These are phyloP conservation scores for Diaporthe ilicicola DNA, from an alignment of 2,329 filamentous ascomycete genomes.

Conservation along the genomic window DNA sequence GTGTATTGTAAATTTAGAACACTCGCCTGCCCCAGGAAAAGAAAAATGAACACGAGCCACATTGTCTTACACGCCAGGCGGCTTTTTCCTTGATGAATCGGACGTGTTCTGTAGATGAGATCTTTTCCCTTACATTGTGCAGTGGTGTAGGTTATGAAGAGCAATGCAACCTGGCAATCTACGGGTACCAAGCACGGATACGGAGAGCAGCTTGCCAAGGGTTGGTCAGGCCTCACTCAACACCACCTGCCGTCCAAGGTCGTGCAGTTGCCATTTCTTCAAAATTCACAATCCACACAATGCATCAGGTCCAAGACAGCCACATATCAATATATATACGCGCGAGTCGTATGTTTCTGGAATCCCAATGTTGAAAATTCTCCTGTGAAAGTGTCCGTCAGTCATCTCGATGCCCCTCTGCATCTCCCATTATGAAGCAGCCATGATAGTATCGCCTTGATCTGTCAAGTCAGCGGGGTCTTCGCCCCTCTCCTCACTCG, in stretches of 20 bases:
- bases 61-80: background rate
- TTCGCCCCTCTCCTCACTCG: conserved; percentile 40
- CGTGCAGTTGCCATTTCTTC: background rate
- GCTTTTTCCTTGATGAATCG: background rate
- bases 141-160: background rate
- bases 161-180: no score
- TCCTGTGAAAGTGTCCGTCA: background rate
- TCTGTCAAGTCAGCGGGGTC: conserved; percentile 26
- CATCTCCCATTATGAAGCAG: conserved; percentile 3
- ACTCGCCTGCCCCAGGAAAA: background rate
- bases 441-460: conserved; percentile 34
- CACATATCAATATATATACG: background rate
- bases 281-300: background rate
- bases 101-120: background rate
- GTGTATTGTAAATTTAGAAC: conserved; percentile 25
- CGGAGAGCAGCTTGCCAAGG: background rate
- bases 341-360: background rate
- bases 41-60: conserved; percentile 8
- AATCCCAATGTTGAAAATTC: background rate
- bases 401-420: background rate
- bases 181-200: no score
- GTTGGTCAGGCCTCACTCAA: background rate
- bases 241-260: background rate
- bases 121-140: background rate
- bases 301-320: background rate